Evolutionary conservation across 225 moss, liverwort and hornwort species (phyloP), one percentile per base, ranked within the genome.

Genomic region (Bryoerythrophyllum caledonicum): DNA sequence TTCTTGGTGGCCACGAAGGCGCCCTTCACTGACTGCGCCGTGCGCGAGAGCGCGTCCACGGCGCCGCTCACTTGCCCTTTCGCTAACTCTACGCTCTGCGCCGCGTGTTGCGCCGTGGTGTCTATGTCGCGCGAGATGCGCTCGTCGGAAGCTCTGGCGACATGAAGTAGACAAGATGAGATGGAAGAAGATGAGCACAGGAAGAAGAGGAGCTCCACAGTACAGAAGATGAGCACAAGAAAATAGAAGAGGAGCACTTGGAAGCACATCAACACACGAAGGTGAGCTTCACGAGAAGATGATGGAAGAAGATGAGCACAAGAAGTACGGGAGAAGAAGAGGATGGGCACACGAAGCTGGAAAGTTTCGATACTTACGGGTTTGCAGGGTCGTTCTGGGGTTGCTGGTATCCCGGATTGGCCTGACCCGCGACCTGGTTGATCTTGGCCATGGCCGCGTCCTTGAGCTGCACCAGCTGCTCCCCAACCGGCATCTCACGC

Each of bases 401-500:
- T 21, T 78, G 75, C 17, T 17, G 38, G 46, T 81, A 83, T 3
- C 67, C 60, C 20, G 76, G 0, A 21, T 88, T 85, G 1, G 74
- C 21, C 56, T 82, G 80, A 26, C 43, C 64, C 24, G 37, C 71
- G 6, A 82, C 26, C 20, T 85, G 75, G 19, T 81, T 81, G 1
- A 79, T 28, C 78, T 85, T 85, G 12, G 6, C 57, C 66, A 40
- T 63, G 0, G 80, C 81, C 19, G 88, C 62, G 16, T 83, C 67
- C 70, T 85, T 85, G 15, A 85, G 28, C 58, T 85, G 82, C 55
- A 73, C 49, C 27, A 88, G 57, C 51, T 88, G 85, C 34, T 88
- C 85, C 2, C 46, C 44, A 19, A 88, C 4, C 13, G 88, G 85
- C 81, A 83, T 80, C 85, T 85, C 73, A 63, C 78, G 80, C 86